Conservation (phyloP, 2,329 filamentous ascomycete genomes). For the Diaporthe caulivora region DNA sequence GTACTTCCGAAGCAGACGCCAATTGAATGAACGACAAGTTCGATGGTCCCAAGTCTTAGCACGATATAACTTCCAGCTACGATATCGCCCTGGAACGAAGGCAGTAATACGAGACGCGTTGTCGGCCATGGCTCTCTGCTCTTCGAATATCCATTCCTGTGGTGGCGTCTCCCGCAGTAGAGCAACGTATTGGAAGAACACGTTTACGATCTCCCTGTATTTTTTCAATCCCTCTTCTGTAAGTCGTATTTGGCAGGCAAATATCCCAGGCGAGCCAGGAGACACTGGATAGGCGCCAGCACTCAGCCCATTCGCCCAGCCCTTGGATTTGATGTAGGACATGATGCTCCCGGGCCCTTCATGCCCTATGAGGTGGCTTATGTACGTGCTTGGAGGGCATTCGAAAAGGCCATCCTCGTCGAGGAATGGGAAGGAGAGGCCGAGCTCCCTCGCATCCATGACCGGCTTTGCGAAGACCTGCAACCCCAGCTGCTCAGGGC, state of each 20-base stretch:
- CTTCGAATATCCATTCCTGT: constrained; percentile 93
- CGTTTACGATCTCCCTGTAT: constrained; percentile 85
- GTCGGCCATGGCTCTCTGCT: constrained; percentile 90
- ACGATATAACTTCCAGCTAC: no score
- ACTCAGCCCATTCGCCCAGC: constrained; percentile 87
- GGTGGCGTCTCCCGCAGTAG: constrained; percentile 85
- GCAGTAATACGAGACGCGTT: no score
- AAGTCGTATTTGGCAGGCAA: constrained; percentile 82
- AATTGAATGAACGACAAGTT: no score
- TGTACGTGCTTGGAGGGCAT: constrained; percentile 85
- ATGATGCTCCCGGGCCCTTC: constrained; percentile 94
- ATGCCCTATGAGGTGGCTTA: constrained; percentile 90
- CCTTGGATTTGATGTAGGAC: constrained; percentile 89
- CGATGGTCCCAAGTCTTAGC: no score
- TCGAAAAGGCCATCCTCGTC: constrained; percentile 86
- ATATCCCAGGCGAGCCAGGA: constrained; percentile 81
- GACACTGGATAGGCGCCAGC: constrained; percentile 83
- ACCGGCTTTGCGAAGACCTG: constrained; percentile 92
- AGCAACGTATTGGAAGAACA: constrained; percentile 91
- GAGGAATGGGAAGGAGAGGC: constrained; percentile 85
- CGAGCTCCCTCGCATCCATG: constrained; percentile 85
- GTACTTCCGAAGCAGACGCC: no score
- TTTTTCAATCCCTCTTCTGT: constrained; percentile 87
- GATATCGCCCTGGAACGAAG: no score
- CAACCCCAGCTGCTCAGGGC: constrained; percentile 65